Conservation (phyloP, 1,139 yeast species). For the Lodderomyces margitis region DNA sequence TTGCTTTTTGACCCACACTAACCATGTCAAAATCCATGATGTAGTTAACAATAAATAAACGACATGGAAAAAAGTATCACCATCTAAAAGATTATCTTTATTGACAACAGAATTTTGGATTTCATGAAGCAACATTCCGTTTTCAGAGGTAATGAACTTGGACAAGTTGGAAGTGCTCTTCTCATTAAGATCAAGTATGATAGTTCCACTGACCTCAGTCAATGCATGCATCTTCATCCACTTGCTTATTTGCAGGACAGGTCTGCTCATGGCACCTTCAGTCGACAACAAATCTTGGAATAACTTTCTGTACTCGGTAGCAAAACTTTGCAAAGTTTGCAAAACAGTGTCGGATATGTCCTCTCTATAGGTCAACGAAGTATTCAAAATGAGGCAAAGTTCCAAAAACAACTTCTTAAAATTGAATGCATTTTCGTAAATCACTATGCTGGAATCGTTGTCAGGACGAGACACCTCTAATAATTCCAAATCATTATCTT, state of each 20-base stretch:
- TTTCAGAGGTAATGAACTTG: conserved; percentile 31
- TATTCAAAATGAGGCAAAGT: conserved; percentile 56
- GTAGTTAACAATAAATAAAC: conserved; percentile 48
- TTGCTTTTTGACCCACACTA: conserved; percentile 50
- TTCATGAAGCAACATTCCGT: conserved; percentile 27
- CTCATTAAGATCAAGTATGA: conserved; percentile 16
- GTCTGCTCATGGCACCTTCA: conserved; percentile 20
- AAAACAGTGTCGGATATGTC: conserved; percentile 51
- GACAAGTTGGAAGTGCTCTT: conserved; percentile 6
- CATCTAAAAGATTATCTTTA: conserved; percentile 43
- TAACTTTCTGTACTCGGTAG: conserved; percentile 28
- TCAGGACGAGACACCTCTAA: background rate
- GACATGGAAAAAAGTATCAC: conserved; percentile 47
- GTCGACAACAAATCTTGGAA: conserved; percentile 29
- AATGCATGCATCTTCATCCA: conserved; percentile 46
- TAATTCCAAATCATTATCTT: conserved; percentile 12
- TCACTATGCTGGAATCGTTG: conserved; percentile 10
- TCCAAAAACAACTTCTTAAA: conserved; percentile 53
- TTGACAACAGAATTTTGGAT: conserved; percentile 21
- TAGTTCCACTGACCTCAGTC: conserved; percentile 30
- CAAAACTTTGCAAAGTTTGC: conserved; percentile 31
- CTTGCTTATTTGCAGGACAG: conserved; percentile 32
- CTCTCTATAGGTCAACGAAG: conserved; percentile 55
- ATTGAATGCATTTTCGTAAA: conserved; percentile 52
- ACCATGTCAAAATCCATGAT: conserved; percentile 53